Evolutionary conservation across 2,329 filamentous ascomycete species (phyloP).

Genomic region (Emericellopsis cladophorae): DNA sequence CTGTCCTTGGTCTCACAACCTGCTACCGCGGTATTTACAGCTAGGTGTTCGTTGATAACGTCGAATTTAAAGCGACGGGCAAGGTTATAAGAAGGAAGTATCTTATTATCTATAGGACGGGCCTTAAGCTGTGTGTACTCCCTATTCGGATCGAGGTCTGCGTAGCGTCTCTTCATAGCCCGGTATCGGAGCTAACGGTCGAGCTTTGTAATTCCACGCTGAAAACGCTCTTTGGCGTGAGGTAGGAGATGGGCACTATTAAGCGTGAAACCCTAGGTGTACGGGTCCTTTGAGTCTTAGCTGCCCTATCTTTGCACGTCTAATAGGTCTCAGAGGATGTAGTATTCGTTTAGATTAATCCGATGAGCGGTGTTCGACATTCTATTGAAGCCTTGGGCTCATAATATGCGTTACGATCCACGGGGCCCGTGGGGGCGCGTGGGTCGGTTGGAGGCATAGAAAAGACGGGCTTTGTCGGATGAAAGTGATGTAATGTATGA

Average conservation of each 20-base stretch:
- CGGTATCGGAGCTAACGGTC: not conserved
- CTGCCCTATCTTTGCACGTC: not conserved
- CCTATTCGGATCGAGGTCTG: not conserved
- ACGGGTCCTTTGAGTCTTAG: not conserved
- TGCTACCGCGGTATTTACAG: slow-evolving; percentile 5
- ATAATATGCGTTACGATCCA: too few relatives aligned
- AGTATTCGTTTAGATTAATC: not conserved
- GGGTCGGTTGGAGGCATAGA: too few relatives aligned
- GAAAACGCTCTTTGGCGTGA: not conserved
- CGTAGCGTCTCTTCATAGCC: not conserved
- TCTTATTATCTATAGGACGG: not conserved
- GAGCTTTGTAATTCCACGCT: not conserved
- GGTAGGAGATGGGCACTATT: not conserved
- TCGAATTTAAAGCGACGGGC: slow-evolving; percentile 5
- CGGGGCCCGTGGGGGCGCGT: too few relatives aligned
- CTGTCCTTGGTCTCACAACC: slow-evolving; percentile 2
- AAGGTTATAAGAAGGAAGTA: slow-evolving; percentile 2
- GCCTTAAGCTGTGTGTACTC: not conserved
- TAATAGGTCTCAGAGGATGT: not conserved
- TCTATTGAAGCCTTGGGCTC: too few relatives aligned
- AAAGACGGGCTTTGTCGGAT: too few relatives aligned
- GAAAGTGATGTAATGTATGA: too few relatives aligned
- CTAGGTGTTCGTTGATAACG: slow-evolving; percentile 9
- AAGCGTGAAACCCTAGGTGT: not conserved
- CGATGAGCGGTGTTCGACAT: not conserved